Evolutionary conservation across 495 filamentous ascomycete species (phyloP).

Genomic region (Penicillium pancosmium): DNA sequence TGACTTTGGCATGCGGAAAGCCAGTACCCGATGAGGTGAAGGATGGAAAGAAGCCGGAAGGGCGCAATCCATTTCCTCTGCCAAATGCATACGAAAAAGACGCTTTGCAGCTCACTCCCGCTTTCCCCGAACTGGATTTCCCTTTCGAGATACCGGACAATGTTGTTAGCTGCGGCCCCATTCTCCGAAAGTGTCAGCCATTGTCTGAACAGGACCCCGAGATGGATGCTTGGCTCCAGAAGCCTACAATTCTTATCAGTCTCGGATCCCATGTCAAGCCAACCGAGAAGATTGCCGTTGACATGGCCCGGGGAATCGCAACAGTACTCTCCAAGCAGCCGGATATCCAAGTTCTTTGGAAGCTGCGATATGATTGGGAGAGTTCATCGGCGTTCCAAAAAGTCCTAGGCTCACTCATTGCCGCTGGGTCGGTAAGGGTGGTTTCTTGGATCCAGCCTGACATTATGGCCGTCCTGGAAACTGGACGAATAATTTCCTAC

Average conservation of each 20-base stretch:
- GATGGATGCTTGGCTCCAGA: conserved; percentile 48
- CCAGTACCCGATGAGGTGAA: conserved; percentile 24
- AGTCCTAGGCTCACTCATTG: conserved; percentile 19
- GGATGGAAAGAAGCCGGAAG: conserved; percentile 31
- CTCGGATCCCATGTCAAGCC: conserved; percentile 48
- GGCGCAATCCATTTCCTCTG: conserved; percentile 33
- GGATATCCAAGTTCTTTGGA: conserved; percentile 52
- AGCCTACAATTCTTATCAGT: conserved; percentile 53
- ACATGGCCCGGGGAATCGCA: conserved; percentile 41
- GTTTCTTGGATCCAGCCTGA: conserved; percentile 51
- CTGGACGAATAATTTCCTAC: conserved; percentile 46
- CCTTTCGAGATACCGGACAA: conserved; percentile 44
- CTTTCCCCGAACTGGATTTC: conserved; percentile 48
- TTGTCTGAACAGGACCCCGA: conserved; percentile 42
- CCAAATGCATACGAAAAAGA: conserved; percentile 37
- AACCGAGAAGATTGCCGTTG: conserved; percentile 36
- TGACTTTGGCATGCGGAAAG: conserved; percentile 18
- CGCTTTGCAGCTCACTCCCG: conserved; percentile 38
- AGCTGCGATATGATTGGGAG: conserved; percentile 39
- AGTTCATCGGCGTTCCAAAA: conserved; percentile 16
- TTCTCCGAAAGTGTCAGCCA: conserved; percentile 35
- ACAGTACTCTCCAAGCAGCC: conserved; percentile 30
- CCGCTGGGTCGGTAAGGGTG: conserved; percentile 28
- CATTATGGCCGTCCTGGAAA: conserved; percentile 48
- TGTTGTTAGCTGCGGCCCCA: conserved; percentile 52